Evolutionary conservation across 2,329 filamentous ascomycete genomes (phyloP).

Genomic region (Corniculantispora saksenae): DNA sequence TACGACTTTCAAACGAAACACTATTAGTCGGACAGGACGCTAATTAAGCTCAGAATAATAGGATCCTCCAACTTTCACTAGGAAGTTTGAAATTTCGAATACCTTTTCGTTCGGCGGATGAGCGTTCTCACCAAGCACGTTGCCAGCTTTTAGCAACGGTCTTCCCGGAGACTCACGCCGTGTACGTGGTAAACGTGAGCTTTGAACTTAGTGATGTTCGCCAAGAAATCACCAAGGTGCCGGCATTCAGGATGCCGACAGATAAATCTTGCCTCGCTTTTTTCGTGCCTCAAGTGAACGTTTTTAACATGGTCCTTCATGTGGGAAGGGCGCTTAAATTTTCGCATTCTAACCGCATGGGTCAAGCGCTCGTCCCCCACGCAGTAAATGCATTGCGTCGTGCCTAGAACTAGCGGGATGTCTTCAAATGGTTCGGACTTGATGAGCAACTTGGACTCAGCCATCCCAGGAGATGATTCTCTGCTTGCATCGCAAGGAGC

Average conservation of each 20-base stretch:
- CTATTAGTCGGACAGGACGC: no score
- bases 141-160: no score
- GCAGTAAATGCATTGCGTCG: slow-evolving; percentile 20
- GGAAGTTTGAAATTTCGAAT: no score
- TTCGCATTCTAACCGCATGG: slow-evolving; percentile 1
- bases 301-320: slow-evolving; percentile 19
- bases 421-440: slow-evolving; percentile 9
- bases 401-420: slow-evolving; percentile 14
- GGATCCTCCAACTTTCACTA: no score
- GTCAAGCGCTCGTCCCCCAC: slow-evolving; percentile 18
- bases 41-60: no score
- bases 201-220: no score
- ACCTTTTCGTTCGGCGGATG: no score
- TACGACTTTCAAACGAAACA: no score
- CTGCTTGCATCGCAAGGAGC: background rate
- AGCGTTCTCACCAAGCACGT: no score
- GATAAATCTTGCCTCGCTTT: slow-evolving; percentile 1
- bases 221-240: slow-evolving; percentile 17
- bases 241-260: slow-evolving; percentile 19
- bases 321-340: slow-evolving; percentile 16
- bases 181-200: no score
- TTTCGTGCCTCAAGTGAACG: slow-evolving; percentile 16
- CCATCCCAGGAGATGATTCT: slow-evolving; percentile 7
- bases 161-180: no score
- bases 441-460: background rate